phyloP scores from a whole-genome alignment of 1,284 basidiomycete genomes.

The Papiliotrema nemorosa region DNA sequence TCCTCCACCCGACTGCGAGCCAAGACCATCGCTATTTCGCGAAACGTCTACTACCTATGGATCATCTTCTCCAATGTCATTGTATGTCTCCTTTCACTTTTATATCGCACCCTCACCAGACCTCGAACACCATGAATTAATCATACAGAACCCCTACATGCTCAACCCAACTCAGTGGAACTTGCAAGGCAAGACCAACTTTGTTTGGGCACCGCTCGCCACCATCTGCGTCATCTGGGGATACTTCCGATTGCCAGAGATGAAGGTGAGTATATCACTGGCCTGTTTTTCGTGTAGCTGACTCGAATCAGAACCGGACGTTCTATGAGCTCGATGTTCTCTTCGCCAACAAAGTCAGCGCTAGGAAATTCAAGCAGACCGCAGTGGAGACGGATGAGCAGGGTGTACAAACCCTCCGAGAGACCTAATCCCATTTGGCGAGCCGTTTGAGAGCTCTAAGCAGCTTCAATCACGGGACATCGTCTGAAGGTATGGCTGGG shows the following conservation, averaged over 20 bases:
- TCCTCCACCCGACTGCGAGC: conserved; percentile 48
- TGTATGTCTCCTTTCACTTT: no score
- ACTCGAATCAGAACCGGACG: conserved; percentile 1
- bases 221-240: conserved; percentile 15
- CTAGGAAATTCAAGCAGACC: conserved; percentile 4
- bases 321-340: conserved; percentile 9
- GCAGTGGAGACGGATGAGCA: not conserved
- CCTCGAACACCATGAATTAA: no score
- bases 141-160: conserved; percentile 8
- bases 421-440: not conserved
- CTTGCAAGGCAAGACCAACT: conserved; percentile 17
- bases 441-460: no score
- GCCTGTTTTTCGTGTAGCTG: no score
- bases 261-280: conserved; percentile 36
- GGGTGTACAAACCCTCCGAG: not conserved
- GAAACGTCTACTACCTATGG: conserved; percentile 48
- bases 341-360: conserved; percentile 8
- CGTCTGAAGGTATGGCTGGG: no score
- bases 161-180: conserved; percentile 19
- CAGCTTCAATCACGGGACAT: no score
- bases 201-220: conserved; percentile 14
- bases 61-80: conserved; percentile 16
- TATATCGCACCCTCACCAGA: no score
- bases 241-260: conserved; percentile 44
- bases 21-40: conserved; percentile 52